These are phyloP conservation scores for Kodamaea derodonti DNA, from an alignment of 1,139 yeast species.

Conservation along the genomic window DNA sequence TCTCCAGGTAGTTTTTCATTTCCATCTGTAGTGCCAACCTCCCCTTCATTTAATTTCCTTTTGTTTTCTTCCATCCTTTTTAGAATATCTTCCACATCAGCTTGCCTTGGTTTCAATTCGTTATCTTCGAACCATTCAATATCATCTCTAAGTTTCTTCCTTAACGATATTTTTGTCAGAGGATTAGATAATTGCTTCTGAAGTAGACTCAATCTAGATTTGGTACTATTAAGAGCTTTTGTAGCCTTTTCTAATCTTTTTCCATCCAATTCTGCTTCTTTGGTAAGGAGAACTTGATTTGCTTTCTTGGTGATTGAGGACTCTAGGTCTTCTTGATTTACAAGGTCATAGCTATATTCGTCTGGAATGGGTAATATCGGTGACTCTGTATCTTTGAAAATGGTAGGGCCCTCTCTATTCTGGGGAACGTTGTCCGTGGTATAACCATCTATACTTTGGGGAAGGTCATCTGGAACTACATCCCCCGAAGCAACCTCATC, in stretches of 20 bases:
- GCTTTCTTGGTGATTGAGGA: conserved; percentile 68
- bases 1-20: conserved; percentile 55
- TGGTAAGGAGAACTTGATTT: conserved; percentile 51
- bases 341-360: conserved; percentile 44
- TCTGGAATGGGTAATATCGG: conserved; percentile 3
- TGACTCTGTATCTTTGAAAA: too few species aligned
- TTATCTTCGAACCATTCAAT: conserved; percentile 47
- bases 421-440: too few species aligned
- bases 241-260: conserved; percentile 68
- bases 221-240: conserved; percentile 41
- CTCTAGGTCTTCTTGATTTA: conserved; percentile 68
- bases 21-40: conserved; percentile 15
- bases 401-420: too few species aligned
- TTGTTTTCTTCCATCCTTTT: conserved; percentile 42
- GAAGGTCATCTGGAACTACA: not conserved
- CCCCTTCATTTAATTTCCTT: conserved; percentile 17
- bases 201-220: conserved; percentile 42
- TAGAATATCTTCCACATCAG: conserved; percentile 66
- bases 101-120: conserved; percentile 50
- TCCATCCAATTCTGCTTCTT: conserved; percentile 70
- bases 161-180: conserved; percentile 62
- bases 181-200: conserved; percentile 49
- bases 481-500: not conserved
- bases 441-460: too few species aligned
- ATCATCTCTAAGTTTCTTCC: conserved; percentile 53